Evolutionary conservation across 352 stramenopile species (phyloP).

Genomic region (Pythium grandisporangium): DNA sequence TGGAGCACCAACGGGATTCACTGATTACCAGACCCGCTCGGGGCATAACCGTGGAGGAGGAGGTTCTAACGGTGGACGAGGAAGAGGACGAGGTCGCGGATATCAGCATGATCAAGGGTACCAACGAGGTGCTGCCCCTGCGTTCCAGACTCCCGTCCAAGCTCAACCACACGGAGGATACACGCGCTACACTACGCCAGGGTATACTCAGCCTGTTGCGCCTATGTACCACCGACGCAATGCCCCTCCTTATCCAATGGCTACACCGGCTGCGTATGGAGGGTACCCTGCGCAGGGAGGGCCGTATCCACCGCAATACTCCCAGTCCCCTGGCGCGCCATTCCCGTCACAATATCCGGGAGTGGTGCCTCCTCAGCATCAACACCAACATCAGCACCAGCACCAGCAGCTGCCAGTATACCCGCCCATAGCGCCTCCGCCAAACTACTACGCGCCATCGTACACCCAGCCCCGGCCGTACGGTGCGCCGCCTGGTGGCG

Average conservation of each 20-base stretch:
- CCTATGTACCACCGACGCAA: too few species aligned
- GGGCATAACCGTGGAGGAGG: neutral
- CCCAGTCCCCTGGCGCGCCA: slow-evolving; percentile 2
- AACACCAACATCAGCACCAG: neutral
- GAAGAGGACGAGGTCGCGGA: slow-evolving; percentile 5
- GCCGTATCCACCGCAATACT: neutral
- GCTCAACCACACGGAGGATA: slow-evolving; percentile 13
- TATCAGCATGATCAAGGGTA: neutral
- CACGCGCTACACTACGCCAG: slow-evolving; percentile 18
- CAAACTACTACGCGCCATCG: slow-evolving; percentile 12
- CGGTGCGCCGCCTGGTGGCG: neutral
- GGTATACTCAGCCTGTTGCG: slow-evolving; percentile 6
- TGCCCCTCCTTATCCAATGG: too few species aligned
- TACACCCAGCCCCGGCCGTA: neutral
- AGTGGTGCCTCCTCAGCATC: too few species aligned
- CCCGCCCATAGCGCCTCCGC: slow-evolving; percentile 6
- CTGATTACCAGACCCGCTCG: slow-evolving; percentile 14
- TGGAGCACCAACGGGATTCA: slow-evolving; percentile 3
- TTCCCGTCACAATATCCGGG: slow-evolving; percentile 9
- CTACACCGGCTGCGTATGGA: too few species aligned
- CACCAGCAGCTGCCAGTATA: slow-evolving; percentile 10
- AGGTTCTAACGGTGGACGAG: slow-evolving; percentile 6
- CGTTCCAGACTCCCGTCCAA: slow-evolving; percentile 5
- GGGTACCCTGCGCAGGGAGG: slow-evolving; percentile 6
- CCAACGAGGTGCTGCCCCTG: neutral